Conservation (phyloP, 2,329 filamentous ascomycete genomes). For the Pseudophaeomoniella oleicola region DNA sequence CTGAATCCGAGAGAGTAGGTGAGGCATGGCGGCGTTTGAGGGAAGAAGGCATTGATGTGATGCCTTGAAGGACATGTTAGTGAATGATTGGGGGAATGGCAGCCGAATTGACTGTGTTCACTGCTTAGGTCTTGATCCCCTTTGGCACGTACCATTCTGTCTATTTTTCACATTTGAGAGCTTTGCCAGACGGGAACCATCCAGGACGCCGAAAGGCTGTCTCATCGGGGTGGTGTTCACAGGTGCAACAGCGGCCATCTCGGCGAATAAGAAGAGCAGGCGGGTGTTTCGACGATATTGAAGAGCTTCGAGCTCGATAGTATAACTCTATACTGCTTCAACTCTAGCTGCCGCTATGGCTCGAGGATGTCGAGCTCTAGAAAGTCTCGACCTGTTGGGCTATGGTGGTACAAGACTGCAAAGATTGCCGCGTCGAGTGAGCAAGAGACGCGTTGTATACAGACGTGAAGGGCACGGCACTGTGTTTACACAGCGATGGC, state of each 20-base stretch:
- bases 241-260: not conserved
- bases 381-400: not conserved
- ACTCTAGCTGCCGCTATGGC: not conserved
- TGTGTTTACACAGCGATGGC: no score
- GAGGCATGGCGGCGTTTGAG: slow-evolving; percentile 32
- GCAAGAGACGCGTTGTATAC: no score
- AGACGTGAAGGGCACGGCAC: no score
- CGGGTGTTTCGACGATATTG: not conserved
- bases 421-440: no score
- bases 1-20: slow-evolving; percentile 34
- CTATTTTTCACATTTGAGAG: slow-evolving; percentile 19
- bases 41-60: slow-evolving; percentile 18
- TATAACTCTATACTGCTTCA: not conserved
- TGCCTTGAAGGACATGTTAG: slow-evolving; percentile 5
- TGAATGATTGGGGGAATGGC: not conserved
- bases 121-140: no score
- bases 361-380: not conserved
- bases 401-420: not conserved
- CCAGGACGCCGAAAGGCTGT: slow-evolving; percentile 18
- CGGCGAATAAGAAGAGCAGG: not conserved
- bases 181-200: slow-evolving; percentile 15
- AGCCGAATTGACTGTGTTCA: not conserved
- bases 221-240: slow-evolving; percentile 11
- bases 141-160: slow-evolving; percentile 36
- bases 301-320: not conserved